Conservation (phyloP, 2,329 filamentous ascomycete genomes). For the Calonectria hongkongensis region DNA sequence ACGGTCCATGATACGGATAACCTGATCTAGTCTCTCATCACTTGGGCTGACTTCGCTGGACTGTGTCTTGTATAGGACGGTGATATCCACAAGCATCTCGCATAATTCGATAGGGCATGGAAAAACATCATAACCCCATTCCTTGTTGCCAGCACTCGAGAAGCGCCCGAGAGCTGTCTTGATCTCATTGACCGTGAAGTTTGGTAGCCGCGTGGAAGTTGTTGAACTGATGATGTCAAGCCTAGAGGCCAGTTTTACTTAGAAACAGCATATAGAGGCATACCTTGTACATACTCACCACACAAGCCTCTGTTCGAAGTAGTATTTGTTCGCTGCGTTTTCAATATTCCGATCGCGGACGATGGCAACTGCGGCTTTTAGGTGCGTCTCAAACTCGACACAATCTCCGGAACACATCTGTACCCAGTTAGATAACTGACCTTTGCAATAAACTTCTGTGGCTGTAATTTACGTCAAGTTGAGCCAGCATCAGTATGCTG, state of each 20-base stretch:
- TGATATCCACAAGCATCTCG: slow-evolving; percentile 8
- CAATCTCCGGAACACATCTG: slow-evolving; percentile 15
- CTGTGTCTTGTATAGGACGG: slow-evolving; percentile 9
- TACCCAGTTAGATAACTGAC: neutral
- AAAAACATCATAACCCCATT: slow-evolving; percentile 18
- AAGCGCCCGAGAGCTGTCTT: slow-evolving; percentile 1
- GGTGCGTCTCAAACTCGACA: slow-evolving; percentile 2
- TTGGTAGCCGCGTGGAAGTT: neutral
- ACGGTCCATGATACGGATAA: neutral
- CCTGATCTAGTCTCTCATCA: neutral
- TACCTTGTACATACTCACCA: neutral
- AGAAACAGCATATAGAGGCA: neutral
- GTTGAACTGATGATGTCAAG: neutral
- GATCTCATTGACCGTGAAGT: neutral
- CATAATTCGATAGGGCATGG: slow-evolving; percentile 12
- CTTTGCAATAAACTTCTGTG: neutral
- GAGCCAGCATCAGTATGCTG: neutral
- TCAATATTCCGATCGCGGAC: neutral
- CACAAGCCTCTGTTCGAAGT: neutral
- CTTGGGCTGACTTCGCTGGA: neutral
- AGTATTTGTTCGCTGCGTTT: neutral
- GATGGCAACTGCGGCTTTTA: slow-evolving; percentile 1
- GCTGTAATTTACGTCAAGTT: slow-evolving; percentile 2
- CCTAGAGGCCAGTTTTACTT: neutral
- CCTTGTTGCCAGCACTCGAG: neutral